Percentiles rank a stretch among this genome's conserved stretches.
Evolutionary conservation across 768 basidiomycete genomes (phyloP).

Genomic region (Tricholomella constricta): DNA sequence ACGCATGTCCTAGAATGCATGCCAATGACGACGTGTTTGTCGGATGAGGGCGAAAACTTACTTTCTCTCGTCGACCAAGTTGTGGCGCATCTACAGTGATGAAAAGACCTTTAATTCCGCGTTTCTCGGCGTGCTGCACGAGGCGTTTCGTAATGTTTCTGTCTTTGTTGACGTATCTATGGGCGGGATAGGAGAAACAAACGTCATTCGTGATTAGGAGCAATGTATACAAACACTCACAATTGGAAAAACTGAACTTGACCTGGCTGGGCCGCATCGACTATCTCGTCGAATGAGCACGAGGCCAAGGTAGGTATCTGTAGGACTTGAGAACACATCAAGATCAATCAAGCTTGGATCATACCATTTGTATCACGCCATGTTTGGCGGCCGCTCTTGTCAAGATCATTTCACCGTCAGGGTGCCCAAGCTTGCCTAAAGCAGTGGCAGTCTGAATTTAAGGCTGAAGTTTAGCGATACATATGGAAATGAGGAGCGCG

Average conservation of each 20-base stretch:
- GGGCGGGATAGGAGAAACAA: not conserved
- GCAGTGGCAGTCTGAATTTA: slow-evolving; percentile 67
- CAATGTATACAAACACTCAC: slow-evolving; percentile 34
- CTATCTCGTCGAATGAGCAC: slow-evolving; percentile 93
- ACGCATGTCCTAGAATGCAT: slow-evolving; percentile 79
- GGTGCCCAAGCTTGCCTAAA: slow-evolving; percentile 92
- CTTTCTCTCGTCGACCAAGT: slow-evolving; percentile 90
- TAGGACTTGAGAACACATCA: not conserved
- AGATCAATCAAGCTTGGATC: not conserved
- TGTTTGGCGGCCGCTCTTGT: slow-evolving; percentile 88
- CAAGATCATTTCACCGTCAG: slow-evolving; percentile 90
- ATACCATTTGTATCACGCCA: slow-evolving; percentile 52
- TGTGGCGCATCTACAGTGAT: slow-evolving; percentile 99
- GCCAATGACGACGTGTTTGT: not conserved
- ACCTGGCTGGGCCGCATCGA: slow-evolving; percentile 78
- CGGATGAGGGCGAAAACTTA: slow-evolving; percentile 7
- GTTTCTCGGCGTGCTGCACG: slow-evolving; percentile 86
- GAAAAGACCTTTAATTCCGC: slow-evolving; percentile 91
- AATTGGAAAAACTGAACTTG: slow-evolving; percentile 90
- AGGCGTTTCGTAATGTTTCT: slow-evolving; percentile 81
- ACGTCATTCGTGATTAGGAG: no score
- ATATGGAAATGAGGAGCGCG: slow-evolving; percentile 15
- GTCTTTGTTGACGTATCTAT: slow-evolving; percentile 90
- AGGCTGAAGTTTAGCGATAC: not conserved
- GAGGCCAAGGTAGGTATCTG: slow-evolving; percentile 95